These are phyloP conservation scores for Hypoxylon sp. DNA, from an alignment of 2,329 filamentous ascomycete genomes.

Conservation along the genomic window DNA sequence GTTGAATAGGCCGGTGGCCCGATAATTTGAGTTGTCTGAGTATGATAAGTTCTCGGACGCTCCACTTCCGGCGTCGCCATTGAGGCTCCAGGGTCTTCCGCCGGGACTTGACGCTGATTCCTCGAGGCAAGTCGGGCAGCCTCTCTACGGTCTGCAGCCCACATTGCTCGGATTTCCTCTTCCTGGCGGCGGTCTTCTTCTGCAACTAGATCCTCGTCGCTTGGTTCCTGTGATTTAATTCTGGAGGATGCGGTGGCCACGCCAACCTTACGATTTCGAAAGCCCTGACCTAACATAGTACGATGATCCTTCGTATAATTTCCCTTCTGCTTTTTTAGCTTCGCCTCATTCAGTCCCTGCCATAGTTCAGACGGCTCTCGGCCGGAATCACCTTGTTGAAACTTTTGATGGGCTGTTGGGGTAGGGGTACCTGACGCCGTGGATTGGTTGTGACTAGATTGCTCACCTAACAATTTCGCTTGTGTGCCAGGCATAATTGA, in stretches of 20 bases:
- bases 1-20: constrained; percentile 8
- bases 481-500: not conserved
- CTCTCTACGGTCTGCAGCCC: constrained; percentile 52
- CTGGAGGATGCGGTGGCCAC: constrained; percentile 18
- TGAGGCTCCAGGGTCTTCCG: not conserved
- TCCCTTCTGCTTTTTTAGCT: constrained; percentile 27
- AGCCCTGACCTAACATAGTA: constrained; percentile 19
- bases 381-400: constrained; percentile 9
- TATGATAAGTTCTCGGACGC: constrained; percentile 1
- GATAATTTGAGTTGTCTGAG: not conserved
- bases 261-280: constrained; percentile 32
- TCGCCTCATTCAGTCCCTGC: constrained; percentile 10
- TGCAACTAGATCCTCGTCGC: constrained; percentile 47
- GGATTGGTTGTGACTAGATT: constrained; percentile 1
- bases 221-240: constrained; percentile 36
- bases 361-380: constrained; percentile 24
- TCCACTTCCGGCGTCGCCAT: not conserved
- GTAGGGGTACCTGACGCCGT: not conserved
- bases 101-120: constrained; percentile 33
- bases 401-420: constrained; percentile 5
- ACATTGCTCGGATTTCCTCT: constrained; percentile 54
- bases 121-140: constrained; percentile 51
- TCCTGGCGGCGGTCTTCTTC: constrained; percentile 53
- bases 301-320: constrained; percentile 16
- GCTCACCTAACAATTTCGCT: constrained; percentile 1